Evolutionary conservation across 1,284 basidiomycete species (phyloP).

Genomic region (Puccinia polysora): DNA sequence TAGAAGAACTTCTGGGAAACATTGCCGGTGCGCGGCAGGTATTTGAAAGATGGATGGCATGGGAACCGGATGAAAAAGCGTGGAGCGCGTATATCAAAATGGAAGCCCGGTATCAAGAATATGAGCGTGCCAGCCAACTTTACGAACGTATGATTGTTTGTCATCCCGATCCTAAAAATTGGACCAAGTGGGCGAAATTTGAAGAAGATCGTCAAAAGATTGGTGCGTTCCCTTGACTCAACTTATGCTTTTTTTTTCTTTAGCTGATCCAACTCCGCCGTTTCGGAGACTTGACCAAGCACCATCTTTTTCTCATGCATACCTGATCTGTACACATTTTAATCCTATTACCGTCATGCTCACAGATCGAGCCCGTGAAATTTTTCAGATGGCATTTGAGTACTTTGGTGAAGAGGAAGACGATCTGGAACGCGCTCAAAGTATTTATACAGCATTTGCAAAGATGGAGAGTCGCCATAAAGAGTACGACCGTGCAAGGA

Average conservation of each 20-base stretch:
- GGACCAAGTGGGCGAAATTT: conserved; percentile 94
- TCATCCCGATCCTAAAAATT: conserved; percentile 86
- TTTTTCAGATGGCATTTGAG: conserved; percentile 92
- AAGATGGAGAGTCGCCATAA: conserved; percentile 96
- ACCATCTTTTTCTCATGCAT: too few relatives aligned
- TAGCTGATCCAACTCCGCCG: too few relatives aligned
- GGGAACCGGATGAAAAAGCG: conserved; percentile 99
- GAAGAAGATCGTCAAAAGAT: conserved; percentile 82
- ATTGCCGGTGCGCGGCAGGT: conserved; percentile 91
- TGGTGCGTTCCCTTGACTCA: conserved; percentile 47
- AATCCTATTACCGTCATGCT: too few relatives aligned
- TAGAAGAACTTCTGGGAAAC: conserved; percentile 95
- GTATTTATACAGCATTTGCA: conserved; percentile 90
- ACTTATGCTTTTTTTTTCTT: too few relatives aligned
- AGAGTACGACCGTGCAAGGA: conserved; percentile 91
- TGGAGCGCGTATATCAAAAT: conserved; percentile 98
- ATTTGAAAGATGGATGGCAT: conserved; percentile 98
- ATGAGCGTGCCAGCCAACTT: conserved; percentile 82
- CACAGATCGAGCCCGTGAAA: conserved; percentile 81
- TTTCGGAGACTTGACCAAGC: too few relatives aligned
- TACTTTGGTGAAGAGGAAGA: conserved; percentile 97
- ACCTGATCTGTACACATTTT: too few relatives aligned
- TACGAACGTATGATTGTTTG: conserved; percentile 94
- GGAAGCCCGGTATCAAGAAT: conserved; percentile 86
- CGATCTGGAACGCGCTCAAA: conserved; percentile 93